Evolutionary conservation across 2,329 filamentous ascomycete species (phyloP).

Genomic region (Purpureocillium lavendulum): DNA sequence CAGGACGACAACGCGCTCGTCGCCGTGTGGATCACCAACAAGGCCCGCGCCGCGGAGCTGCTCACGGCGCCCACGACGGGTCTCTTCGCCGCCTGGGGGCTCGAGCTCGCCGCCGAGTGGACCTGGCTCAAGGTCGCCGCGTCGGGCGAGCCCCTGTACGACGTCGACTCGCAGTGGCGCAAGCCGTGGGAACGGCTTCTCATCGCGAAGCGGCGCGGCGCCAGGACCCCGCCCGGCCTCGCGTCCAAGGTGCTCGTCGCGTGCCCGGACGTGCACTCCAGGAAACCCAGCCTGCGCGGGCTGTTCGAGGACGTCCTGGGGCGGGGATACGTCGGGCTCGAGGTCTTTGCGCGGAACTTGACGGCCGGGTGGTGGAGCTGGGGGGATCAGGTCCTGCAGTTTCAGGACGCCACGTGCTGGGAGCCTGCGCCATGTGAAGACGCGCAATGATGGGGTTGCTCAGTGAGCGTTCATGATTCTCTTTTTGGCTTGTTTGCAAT

Average conservation of each 20-base stretch:
- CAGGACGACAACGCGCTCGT: slow-evolving; percentile 48
- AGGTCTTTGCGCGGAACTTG: slow-evolving; percentile 68
- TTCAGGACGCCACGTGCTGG: slow-evolving; percentile 54
- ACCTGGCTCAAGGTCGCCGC: slow-evolving; percentile 68
- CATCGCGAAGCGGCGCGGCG: slow-evolving; percentile 41
- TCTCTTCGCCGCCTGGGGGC: slow-evolving; percentile 58
- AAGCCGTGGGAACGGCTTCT: slow-evolving; percentile 72
- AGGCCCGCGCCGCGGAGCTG: slow-evolving; percentile 47
- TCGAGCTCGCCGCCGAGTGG: slow-evolving; percentile 63
- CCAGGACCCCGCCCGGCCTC: slow-evolving; percentile 12
- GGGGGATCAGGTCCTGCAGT: slow-evolving; percentile 66
- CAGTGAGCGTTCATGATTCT: no score
- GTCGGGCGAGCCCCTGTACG: slow-evolving; percentile 54
- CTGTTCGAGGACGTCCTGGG: slow-evolving; percentile 50
- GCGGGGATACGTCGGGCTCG: slow-evolving; percentile 48
- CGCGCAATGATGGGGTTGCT: neutral
- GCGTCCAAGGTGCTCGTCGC: slow-evolving; percentile 51
- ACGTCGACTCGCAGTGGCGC: slow-evolving; percentile 53
- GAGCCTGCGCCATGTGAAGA: neutral
- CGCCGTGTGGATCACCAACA: slow-evolving; percentile 74
- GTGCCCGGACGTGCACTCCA: slow-evolving; percentile 69
- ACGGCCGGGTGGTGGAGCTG: slow-evolving; percentile 72
- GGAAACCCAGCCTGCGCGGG: slow-evolving; percentile 63
- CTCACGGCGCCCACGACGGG: slow-evolving; percentile 37
- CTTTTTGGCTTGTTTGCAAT: slow-evolving; percentile 12